Evolutionary conservation across 345 rosid species (phyloP).

Genomic region (Mangifera indica): DNA sequence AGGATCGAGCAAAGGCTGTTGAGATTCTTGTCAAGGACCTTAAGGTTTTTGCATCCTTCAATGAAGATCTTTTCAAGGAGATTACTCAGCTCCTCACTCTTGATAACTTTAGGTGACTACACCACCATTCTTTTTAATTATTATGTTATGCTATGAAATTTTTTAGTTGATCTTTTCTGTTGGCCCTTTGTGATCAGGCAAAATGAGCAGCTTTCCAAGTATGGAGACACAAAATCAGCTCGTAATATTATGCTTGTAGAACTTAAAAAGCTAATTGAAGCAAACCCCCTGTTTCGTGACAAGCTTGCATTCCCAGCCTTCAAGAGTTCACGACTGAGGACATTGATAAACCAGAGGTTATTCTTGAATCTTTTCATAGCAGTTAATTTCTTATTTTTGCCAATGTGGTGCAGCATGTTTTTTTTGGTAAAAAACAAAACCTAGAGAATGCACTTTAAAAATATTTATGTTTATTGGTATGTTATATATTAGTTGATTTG

Average conservation of each 20-base stretch:
- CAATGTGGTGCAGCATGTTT: constrained; percentile 6
- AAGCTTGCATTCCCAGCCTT: constrained; percentile 65
- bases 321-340: constrained; percentile 69
- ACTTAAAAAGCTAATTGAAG: constrained; percentile 74
- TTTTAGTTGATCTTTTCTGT: constrained; percentile 15
- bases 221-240: constrained; percentile 79
- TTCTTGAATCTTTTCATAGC: constrained; percentile 17
- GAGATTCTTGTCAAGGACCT: constrained; percentile 81
- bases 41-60: constrained; percentile 64
- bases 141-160: constrained; percentile 2
- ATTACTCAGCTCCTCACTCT: constrained; percentile 73
- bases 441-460: not conserved
- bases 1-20: constrained; percentile 73
- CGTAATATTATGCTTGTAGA: constrained; percentile 63
- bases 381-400: not conserved
- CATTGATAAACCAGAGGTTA: constrained; percentile 88
- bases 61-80: constrained; percentile 78
- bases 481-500: not conserved
- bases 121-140: constrained; percentile 12
- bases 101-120: constrained; percentile 65
- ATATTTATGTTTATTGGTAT: no score
- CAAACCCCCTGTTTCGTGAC: constrained; percentile 75
- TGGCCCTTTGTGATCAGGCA: constrained; percentile 42
- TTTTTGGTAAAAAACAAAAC: not conserved
- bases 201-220: constrained; percentile 81